These are phyloP conservation scores for Clarireedia sp. DNA, from an alignment of 2,329 filamentous ascomycete genomes.

Conservation along the genomic window DNA sequence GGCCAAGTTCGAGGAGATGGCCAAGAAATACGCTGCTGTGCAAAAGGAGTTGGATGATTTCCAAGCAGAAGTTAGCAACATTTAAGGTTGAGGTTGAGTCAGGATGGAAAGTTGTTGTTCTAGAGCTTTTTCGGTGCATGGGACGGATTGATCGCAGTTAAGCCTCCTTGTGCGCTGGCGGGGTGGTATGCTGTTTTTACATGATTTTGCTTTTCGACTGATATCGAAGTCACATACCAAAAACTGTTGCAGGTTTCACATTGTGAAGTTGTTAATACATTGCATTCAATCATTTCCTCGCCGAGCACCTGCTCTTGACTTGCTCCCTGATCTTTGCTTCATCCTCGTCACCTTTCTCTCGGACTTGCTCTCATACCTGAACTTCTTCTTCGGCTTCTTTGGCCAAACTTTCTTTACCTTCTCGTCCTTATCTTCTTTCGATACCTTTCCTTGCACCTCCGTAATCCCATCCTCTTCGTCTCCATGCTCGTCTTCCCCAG, in stretches of 20 bases:
- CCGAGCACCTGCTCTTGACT: constrained; percentile 28
- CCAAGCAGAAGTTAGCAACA: constrained; percentile 85
- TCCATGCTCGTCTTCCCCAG: constrained; percentile 31
- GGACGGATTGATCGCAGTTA: constrained; percentile 21
- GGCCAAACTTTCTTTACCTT: constrained; percentile 38
- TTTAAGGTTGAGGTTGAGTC: constrained; percentile 44
- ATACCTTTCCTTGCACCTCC: constrained; percentile 25
- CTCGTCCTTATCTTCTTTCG: constrained; percentile 26
- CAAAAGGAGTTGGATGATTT: constrained; percentile 91
- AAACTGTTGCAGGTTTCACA: constrained; percentile 11
- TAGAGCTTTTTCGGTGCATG: constrained; percentile 16
- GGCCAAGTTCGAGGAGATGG: constrained; percentile 95
- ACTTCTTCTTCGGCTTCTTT: constrained; percentile 75
- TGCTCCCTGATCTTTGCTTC: constrained; percentile 63
- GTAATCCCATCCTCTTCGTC: constrained; percentile 31
- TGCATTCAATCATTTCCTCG: constrained; percentile 24
- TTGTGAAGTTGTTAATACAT: constrained; percentile 10
- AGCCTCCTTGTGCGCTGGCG: constrained; percentile 23
- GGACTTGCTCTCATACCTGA: constrained; percentile 82
- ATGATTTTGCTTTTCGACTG: constrained; percentile 20
- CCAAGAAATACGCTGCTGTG: constrained; percentile 73
- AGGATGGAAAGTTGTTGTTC: constrained; percentile 9
- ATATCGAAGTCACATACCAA: constrained; percentile 21
- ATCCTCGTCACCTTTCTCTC: constrained; percentile 68
- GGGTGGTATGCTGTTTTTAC: constrained; percentile 22